Evolutionary conservation across 2,329 filamentous ascomycete species (phyloP).

Genomic region (Scleromitrula shiraiana): DNA sequence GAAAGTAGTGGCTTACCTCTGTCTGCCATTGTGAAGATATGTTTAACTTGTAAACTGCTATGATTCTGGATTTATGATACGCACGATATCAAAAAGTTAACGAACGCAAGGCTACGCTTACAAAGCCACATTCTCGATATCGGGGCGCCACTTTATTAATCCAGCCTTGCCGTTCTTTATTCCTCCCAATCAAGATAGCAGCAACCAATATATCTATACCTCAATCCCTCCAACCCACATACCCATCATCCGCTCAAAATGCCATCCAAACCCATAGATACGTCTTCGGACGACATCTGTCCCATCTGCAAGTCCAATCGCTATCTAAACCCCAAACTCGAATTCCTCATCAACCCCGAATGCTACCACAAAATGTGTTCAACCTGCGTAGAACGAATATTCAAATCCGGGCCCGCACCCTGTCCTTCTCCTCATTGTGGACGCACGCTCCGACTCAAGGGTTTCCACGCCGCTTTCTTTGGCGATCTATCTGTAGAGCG

Average conservation of each 20-base stretch:
- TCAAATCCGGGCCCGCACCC: conserved; percentile 81
- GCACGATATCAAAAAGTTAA: background rate
- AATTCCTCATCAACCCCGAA: conserved; percentile 93
- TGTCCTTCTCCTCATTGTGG: conserved; percentile 87
- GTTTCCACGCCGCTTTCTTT: conserved; percentile 85
- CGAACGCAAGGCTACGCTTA: background rate
- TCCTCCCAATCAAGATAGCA: background rate
- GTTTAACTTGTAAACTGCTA: conserved; percentile 9
- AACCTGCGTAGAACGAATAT: conserved; percentile 90
- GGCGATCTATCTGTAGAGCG: conserved; percentile 80
- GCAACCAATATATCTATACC: conserved; percentile 1
- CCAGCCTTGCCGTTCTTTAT: background rate
- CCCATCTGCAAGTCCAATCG: conserved; percentile 95
- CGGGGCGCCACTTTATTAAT: conserved; percentile 2
- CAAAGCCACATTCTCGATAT: background rate
- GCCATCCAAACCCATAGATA: conserved; percentile 11
- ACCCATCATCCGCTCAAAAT: background rate
- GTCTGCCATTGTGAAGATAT: conserved; percentile 17
- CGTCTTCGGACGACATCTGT: conserved; percentile 60
- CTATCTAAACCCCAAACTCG: conserved; percentile 90
- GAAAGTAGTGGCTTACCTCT: conserved; percentile 15
- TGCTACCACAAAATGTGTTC: conserved; percentile 99
- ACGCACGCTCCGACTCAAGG: conserved; percentile 74
- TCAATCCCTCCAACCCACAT: background rate
- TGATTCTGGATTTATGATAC: background rate